Evolutionary conservation across 495 filamentous ascomycete genomes (phyloP).

Genomic region (Xylaria castorea): DNA sequence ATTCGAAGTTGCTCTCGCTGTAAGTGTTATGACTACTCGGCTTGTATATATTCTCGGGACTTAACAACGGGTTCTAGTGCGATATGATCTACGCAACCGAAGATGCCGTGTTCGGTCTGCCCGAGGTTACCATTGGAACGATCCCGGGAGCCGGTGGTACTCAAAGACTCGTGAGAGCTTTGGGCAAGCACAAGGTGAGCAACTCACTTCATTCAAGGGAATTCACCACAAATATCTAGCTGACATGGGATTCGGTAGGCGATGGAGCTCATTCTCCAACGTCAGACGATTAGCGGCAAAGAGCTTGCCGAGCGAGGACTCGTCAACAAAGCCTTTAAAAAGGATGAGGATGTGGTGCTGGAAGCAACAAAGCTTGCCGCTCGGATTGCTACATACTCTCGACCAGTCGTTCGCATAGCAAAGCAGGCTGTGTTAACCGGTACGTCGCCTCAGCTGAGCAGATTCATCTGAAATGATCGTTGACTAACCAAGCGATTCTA

Average conservation of each 20-base stretch:
- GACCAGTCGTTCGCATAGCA: slow-evolving; percentile 35
- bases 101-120: slow-evolving; percentile 48
- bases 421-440: slow-evolving; percentile 37
- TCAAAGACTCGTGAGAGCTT: slow-evolving; percentile 45
- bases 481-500: slow-evolving; percentile 14
- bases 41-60: not conserved
- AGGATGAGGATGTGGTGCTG: slow-evolving; percentile 29
- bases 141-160: slow-evolving; percentile 55
- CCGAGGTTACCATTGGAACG: slow-evolving; percentile 51
- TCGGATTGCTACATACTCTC: slow-evolving; percentile 34
- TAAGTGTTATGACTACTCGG: slow-evolving; percentile 25
- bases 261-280: slow-evolving; percentile 86
- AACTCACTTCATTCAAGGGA: not conserved
- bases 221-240: not conserved
- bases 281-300: slow-evolving; percentile 71
- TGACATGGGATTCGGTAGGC: slow-evolving; percentile 68
- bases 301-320: slow-evolving; percentile 48
- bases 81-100: slow-evolving; percentile 50
- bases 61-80: slow-evolving; percentile 31
- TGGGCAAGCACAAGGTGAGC: slow-evolving; percentile 50
- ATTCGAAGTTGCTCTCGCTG: slow-evolving; percentile 44
- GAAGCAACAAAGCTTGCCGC: slow-evolving; percentile 31
- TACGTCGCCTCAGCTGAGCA: slow-evolving; percentile 24
- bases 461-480: slow-evolving; percentile 3
- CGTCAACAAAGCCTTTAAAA: slow-evolving; percentile 30